Base-by-base conservation (phyloP, 805 yeast species). In the Wickerhamomyces kurtzmanii region DNA sequence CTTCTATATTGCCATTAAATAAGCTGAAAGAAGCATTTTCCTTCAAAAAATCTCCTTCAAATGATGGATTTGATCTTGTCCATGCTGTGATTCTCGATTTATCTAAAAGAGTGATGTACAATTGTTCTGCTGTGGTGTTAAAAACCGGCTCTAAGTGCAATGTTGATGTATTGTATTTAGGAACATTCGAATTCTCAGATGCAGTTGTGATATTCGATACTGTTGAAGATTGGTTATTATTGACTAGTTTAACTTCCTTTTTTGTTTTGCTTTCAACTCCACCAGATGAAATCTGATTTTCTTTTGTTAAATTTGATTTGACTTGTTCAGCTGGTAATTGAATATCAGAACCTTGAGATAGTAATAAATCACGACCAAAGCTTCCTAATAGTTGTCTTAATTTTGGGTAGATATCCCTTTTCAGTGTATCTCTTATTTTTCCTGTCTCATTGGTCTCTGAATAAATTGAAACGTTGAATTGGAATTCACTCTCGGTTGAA, bases 1-100 rank as follows among this genome's bases (percentile, higher is more conserved):
- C n/a, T n/a, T n/a, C n/a, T n/a, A 91, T 76, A 34, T 85, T 84
- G 11, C 96, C 96, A 10, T 94, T 93, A 50, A 91, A 91, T 32
- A 91, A 53, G 17, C 66, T 65, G 55, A 75, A 86, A 13, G 60
- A 60, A 3, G 79, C 65, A 5, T 82, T 84, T 28, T 64, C 82
- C 24, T 51, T 40, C 24, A 55, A 24, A 8, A 33, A 23, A 12
- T 45, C 51, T 35, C 81, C 62, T 43, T 67, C 69, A 29, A 84
- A 67, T 17, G 50, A 55, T 27, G 73, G 86, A 51, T 31, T 35
- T 0, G 93, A 73, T 33, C 95, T 74, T 1, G 94, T 68, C 97
- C 97, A 91, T 1, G 87, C 87, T n/a, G 77, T 72, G 10, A 91
- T 78, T 38, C 94, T 64, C 27, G 71, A 71, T 15, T 81, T 82